Base-by-base conservation (phyloP, 352 stramenopile species). In the Albugo candida region DNA sequence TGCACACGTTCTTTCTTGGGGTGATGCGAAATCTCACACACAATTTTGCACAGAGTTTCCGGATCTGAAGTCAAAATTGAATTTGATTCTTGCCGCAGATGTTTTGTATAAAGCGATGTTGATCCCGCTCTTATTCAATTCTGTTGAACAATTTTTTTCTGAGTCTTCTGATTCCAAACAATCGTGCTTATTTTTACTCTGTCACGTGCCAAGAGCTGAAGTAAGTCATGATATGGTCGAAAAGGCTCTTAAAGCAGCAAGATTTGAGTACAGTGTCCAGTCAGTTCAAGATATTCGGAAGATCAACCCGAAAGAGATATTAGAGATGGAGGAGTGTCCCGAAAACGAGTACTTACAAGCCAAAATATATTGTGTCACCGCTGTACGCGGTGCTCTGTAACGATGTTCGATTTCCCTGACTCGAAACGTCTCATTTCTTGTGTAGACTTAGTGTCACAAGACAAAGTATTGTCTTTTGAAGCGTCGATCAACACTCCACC, bases 61-160 rank as follows among this genome's bases (percentile, higher is more conserved):
- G 21, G 39, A 48, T 11, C 17, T 43, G 3, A 52, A 70, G 18
- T 58, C 64, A 10, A 44, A 19, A 2, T 61, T 73, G 13, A 65
- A 83, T 48, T 44, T 83, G 35, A 56, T 86, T 19, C 42, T 88
- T 13, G 75, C 75, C 2, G 75, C 70, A 45, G 75, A 88, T 48
- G 75, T 88, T 41, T 59, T 84, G 12, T 88, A 88, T 55, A 88
- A 88, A 59, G 55, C 60, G 36, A 65, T 70, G 43, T 31, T 88
- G 19, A 46, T 88, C 24, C 65, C 58, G 14, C 61, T 81, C n/a
- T 64, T 88, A 17, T 67, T 88, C 39, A 34, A 40, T 17, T 83
- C 75, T 36, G 65, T 82, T 36, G 49, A 48, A 8, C 48, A 50
- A 13, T 59, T 71, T 37, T 41, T 83, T 13, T 38, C 21, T 42